Conservation (phyloP, 2,329 filamentous ascomycete species). For the Chaetomium globosum region DNA sequence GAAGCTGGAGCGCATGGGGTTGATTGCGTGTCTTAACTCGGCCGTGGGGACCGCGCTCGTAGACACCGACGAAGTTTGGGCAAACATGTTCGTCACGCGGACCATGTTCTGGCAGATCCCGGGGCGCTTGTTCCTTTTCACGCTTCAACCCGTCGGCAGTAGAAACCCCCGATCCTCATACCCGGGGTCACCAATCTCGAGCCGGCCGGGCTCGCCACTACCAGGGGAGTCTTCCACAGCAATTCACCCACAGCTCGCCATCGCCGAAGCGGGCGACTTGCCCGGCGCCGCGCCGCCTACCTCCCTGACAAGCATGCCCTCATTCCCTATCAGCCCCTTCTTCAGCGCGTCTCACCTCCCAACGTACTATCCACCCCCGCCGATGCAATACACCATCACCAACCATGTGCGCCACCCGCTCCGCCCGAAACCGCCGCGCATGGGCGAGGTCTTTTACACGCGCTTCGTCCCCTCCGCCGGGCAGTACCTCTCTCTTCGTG, state of each 20-base stretch:
- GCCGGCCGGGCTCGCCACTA: slow-evolving; percentile 57
- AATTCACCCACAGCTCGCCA: slow-evolving; percentile 34
- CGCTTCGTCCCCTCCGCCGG: slow-evolving; percentile 79
- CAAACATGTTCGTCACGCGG: slow-evolving; percentile 77
- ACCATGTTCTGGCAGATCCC: slow-evolving; percentile 92
- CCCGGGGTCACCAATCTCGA: slow-evolving; percentile 56
- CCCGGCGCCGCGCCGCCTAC: slow-evolving; percentile 47
- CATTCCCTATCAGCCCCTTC: slow-evolving; percentile 67
- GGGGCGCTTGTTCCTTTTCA: slow-evolving; percentile 83
- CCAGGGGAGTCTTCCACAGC: slow-evolving; percentile 29
- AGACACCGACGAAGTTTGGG: slow-evolving; percentile 68
- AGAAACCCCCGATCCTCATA: slow-evolving; percentile 43
- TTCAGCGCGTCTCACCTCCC: slow-evolving; percentile 81
- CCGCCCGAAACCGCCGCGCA: slow-evolving; percentile 82
- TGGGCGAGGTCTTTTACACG: slow-evolving; percentile 89
- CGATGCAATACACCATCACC: slow-evolving; percentile 78
- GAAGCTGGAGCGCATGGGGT: slow-evolving; percentile 90
- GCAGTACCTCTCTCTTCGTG: slow-evolving; percentile 86
- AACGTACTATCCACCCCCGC: slow-evolving; percentile 85
- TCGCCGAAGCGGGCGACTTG: slow-evolving; percentile 43
- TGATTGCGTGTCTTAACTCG: slow-evolving; percentile 76
- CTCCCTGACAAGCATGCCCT: slow-evolving; percentile 41
- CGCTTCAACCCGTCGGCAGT: slow-evolving; percentile 59
- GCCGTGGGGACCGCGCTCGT: slow-evolving; percentile 68
- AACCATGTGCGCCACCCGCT: slow-evolving; percentile 81